Evolutionary conservation across 176 grass and related monocot genomes (phyloP).

Genomic region (Guadua angustifolia): DNA sequence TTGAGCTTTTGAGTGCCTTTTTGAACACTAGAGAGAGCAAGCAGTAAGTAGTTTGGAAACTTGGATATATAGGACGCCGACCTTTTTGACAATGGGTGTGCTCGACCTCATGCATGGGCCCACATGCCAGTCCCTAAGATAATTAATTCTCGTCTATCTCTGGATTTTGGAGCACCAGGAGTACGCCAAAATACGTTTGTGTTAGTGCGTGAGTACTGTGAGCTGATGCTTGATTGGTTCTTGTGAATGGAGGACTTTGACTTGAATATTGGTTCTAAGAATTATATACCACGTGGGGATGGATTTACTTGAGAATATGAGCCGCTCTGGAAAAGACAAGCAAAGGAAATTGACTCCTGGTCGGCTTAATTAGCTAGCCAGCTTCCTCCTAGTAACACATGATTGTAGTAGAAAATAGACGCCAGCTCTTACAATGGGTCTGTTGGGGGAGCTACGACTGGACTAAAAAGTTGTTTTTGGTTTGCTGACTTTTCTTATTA

Average conservation of each 20-base stretch:
- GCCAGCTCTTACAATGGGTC: too few relatives aligned
- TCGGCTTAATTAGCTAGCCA: background rate
- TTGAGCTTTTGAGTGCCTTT: background rate
- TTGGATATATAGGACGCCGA: conserved; percentile 9
- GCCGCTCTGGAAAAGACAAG: background rate
- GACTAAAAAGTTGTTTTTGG: too few relatives aligned
- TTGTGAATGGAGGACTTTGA: conserved; percentile 53
- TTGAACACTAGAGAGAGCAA: background rate
- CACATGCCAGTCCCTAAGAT: background rate
- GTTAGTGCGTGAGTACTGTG: too few relatives aligned
- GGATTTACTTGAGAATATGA: background rate
- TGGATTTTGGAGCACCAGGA: background rate
- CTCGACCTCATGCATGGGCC: background rate
- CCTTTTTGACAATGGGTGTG: background rate
- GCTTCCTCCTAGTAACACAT: background rate
- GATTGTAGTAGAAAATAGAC: background rate
- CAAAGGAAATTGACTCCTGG: background rate
- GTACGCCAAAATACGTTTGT: background rate
- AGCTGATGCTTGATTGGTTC: background rate
- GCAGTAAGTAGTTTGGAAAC: background rate
- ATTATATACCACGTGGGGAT: conserved; percentile 33
- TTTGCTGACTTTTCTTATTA: too few relatives aligned
- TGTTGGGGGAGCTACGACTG: too few relatives aligned
- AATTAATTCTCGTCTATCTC: too few relatives aligned
- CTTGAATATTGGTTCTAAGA: conserved; percentile 29